phyloP scores from a whole-genome alignment of 2,329 filamentous ascomycete species.

The Xylaria sp. region DNA sequence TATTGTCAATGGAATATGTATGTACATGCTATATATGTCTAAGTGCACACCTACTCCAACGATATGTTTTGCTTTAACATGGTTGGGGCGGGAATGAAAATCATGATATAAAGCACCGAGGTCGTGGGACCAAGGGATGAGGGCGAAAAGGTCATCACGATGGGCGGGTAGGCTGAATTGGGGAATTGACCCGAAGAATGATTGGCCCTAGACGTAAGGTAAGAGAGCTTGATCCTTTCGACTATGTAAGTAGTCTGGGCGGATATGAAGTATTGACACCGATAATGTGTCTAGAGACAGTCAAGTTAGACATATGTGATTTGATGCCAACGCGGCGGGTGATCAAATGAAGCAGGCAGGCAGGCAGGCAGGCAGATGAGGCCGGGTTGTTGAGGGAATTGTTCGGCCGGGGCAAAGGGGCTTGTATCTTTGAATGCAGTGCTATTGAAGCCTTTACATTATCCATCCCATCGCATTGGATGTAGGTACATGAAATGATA shows the following conservation, averaged over 20 bases:
- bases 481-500: no score
- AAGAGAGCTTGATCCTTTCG: background rate
- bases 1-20: conserved; percentile 19
- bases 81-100: background rate
- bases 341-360: background rate
- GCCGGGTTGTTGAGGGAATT: no score
- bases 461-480: no score
- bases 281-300: no score
- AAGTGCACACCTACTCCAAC: background rate
- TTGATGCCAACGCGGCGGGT: background rate
- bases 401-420: background rate
- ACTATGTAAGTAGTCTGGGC: background rate
- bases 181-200: background rate
- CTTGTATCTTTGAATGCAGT: no score
- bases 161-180: background rate
- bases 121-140: no score
- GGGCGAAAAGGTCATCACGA: background rate
- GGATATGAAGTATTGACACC: background rate
- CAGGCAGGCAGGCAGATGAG: background rate
- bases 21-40: background rate
- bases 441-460: no score
- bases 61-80: background rate
- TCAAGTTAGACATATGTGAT: background rate
- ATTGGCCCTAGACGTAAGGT: background rate
- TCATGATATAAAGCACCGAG: background rate